A percentile compares a stretch with the other conserved stretches of the same genome.
Conservation (phyloP, 2,329 filamentous ascomycete species). For the Septoria petroselini region DNA sequence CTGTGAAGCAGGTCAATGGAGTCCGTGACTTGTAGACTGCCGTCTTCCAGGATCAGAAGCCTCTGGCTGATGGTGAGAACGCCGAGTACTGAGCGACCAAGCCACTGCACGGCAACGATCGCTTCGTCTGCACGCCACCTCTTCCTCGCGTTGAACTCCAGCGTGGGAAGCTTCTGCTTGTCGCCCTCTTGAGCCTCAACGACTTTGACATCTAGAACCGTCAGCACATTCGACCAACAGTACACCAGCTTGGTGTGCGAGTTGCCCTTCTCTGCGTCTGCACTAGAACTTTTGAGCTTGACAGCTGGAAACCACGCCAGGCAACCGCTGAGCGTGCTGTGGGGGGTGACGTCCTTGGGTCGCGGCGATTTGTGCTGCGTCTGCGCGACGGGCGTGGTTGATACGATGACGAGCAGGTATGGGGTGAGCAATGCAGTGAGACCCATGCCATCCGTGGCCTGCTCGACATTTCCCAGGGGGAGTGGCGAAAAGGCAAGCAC, state of each 20-base stretch:
- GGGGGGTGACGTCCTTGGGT: slow-evolving; percentile 84
- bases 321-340: slow-evolving; percentile 89
- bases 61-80: slow-evolving; percentile 93
- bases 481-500: slow-evolving; percentile 88
- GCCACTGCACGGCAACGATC: slow-evolving; percentile 94
- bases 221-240: slow-evolving; percentile 98
- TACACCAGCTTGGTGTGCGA: slow-evolving; percentile 89
- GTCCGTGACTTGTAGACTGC: slow-evolving; percentile 84
- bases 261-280: slow-evolving; percentile 58
- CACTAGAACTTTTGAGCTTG: slow-evolving; percentile 68
- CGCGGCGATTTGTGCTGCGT: slow-evolving; percentile 92
- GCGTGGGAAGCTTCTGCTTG: slow-evolving; percentile 72
- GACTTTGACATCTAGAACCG: slow-evolving; percentile 83
- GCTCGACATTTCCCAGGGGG: slow-evolving; percentile 90
- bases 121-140: slow-evolving; percentile 92
- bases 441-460: slow-evolving; percentile 80
- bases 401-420: slow-evolving; percentile 93
- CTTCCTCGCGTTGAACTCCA: slow-evolving; percentile 78
- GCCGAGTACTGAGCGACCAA: slow-evolving; percentile 86
- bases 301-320: slow-evolving; percentile 97
- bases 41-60: slow-evolving; percentile 87
- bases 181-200: slow-evolving; percentile 54
- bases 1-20: slow-evolving; percentile 88
- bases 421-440: slow-evolving; percentile 94
- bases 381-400: slow-evolving; percentile 91